Base-by-base conservation (phyloP, 2,329 filamentous ascomycete species). In the Clarireedia monteithiana region DNA sequence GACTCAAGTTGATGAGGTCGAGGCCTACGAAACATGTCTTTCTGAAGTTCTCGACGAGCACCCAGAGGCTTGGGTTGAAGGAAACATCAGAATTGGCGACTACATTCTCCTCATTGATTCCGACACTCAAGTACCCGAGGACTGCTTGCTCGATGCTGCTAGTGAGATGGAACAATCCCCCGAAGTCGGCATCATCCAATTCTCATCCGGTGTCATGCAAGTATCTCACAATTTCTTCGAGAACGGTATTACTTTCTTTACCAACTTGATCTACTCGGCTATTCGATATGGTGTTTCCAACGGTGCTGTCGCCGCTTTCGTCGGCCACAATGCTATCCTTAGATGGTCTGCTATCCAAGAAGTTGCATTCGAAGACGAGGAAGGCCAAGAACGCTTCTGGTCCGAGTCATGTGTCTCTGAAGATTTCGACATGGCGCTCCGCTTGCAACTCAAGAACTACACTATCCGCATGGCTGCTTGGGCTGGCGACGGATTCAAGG, bases 261-360 rank as follows among this genome's bases (percentile, higher is more conserved):
- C 87, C 45, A 84, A 89, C 65, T 77, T 90, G 52, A 82, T 91
- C 63, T 91, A 90, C 73, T 84, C 82, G 0, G 81, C 84, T 40
- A 90, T 90, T 64, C 77, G 80, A 20, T 89, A 84, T 65, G 80
- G 82, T 20, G 84, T 89, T 26, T 80, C 82, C 4, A 85, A 81
- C 53, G 87, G 87, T 3, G 87, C 90, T 50, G 81, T 86, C 2
- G 83, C 86, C 0, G 59, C 62, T 2, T 90, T 90, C 62, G 86
- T 90, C 57, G 86, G 86, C 0, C 86, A 90, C 74, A 90, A 90
- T 64, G 86, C 86, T 2, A 80, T 90, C 56, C 74, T 90, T 14
- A 78, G 87, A 34, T 90, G 86, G 86, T 73, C 74, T 49, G 82
- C 81, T 15, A 72, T 85, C 24, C 82, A 84, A 62, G 73, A 80